A percentile compares a stretch with the other conserved stretches of the same genome.
Conservation (phyloP, 306 rosid species). For the Rosa lucieae region DNA sequence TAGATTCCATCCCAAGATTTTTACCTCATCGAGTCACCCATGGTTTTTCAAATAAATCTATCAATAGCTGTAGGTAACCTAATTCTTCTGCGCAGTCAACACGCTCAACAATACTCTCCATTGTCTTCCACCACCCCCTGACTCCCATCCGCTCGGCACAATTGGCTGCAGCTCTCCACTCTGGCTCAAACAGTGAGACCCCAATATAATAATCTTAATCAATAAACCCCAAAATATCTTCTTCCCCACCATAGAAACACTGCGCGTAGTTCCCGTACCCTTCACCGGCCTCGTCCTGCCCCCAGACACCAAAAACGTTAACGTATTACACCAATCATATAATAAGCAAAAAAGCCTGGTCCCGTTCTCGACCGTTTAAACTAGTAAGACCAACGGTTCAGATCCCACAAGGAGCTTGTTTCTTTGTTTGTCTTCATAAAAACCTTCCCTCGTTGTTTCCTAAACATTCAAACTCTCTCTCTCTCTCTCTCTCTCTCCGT, state of each 20-base stretch:
- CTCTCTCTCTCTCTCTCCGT: not conserved
- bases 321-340: not conserved
- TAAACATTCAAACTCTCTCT: not conserved
- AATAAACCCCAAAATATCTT: not conserved
- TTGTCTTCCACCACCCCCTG: not conserved
- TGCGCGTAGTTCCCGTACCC: not conserved
- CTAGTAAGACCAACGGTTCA: not conserved
- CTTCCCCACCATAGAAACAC: not conserved
- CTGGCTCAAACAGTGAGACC: not conserved
- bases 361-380: not conserved
- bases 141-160: not conserved
- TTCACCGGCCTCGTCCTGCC: not conserved
- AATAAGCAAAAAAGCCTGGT: not conserved
- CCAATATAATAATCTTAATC: not conserved
- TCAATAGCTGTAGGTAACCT: not conserved
- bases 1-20: not conserved
- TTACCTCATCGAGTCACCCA: not conserved
- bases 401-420: not conserved
- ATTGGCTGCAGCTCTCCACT: not conserved
- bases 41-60: not conserved
- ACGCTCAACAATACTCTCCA: not conserved
- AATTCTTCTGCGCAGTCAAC: not conserved
- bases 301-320: not conserved
- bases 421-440: not conserved
- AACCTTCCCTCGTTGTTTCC: slow-evolving; percentile 19